Percentiles rank a stretch among this genome's conserved stretches.
Conservation (phyloP, 257 asterid species). For the Datura wrightii region DNA sequence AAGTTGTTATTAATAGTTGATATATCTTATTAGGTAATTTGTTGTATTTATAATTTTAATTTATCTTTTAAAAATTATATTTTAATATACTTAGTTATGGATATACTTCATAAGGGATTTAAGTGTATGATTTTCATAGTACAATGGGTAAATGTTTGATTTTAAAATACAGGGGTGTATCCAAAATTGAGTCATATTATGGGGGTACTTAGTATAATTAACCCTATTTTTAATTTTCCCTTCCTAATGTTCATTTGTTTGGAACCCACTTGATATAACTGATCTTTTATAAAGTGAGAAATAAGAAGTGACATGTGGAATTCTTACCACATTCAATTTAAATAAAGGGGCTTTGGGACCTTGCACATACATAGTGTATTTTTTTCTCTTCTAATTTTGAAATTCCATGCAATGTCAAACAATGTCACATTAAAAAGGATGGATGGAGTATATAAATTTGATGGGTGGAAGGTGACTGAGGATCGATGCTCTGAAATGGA, state of each 20-base stretch:
- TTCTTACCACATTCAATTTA: not conserved
- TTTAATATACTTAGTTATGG: not conserved
- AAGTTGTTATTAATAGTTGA: not conserved
- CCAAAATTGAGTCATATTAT: not conserved
- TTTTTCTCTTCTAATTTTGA: not conserved
- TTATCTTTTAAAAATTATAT: not conserved
- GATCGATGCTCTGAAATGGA: not conserved
- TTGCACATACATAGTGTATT: not conserved
- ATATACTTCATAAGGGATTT: not conserved
- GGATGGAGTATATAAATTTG: not conserved
- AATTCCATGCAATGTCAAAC: not conserved
- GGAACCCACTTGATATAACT: not conserved
- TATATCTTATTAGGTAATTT: conserved; percentile 8
- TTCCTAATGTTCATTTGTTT: not conserved
- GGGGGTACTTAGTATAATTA: not conserved
- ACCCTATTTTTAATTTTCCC: not conserved
- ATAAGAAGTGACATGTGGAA: not conserved
- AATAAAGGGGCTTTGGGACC: not conserved
- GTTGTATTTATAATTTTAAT: not conserved
- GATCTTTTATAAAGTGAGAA: not conserved
- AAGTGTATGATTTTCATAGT: not conserved
- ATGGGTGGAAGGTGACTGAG: not conserved
- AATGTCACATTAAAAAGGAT: not conserved
- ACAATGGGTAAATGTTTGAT: not conserved
- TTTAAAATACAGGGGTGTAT: not conserved